A percentile compares a stretch with the other conserved stretches of the same genome.
Conservation (phyloP, 768 basidiomycete species). For the Amanita rubescens region DNA sequence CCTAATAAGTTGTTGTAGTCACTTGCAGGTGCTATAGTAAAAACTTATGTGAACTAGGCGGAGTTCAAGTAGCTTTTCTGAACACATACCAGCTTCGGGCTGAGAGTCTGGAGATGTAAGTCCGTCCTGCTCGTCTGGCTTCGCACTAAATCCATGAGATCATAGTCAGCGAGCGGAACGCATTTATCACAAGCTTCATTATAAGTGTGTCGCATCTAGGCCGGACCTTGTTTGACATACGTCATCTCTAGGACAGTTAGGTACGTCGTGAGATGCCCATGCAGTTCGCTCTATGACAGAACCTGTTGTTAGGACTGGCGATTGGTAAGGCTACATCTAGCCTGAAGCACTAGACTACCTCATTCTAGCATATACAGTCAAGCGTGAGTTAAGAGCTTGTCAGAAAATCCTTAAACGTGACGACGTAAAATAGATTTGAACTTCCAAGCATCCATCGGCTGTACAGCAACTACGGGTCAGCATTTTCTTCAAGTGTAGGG, state of each 20-base stretch:
- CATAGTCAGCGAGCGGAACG: conserved; percentile 52
- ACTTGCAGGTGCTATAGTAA: conserved; percentile 51
- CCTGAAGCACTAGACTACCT: neutral
- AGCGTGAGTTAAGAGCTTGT: conserved; percentile 27
- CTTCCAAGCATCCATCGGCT: conserved; percentile 36
- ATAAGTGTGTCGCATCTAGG: conserved; percentile 27
- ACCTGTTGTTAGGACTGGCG: conserved; percentile 24
- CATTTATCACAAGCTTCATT: conserved; percentile 43
- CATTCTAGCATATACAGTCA: conserved; percentile 36
- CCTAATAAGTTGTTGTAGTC: conserved; percentile 27
- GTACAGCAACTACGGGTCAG: conserved; percentile 35
- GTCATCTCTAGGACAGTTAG: conserved; percentile 43
- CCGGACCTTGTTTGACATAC: too few relatives aligned
- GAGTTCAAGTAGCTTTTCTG: neutral
- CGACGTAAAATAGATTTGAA: conserved; percentile 27
- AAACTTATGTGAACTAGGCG: conserved; percentile 22
- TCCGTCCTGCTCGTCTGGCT: neutral
- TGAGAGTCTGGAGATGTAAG: conserved; percentile 63
- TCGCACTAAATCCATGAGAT: neutral
- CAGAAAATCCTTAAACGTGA: neutral
- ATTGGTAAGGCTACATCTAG: conserved; percentile 24
- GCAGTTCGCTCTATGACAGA: neutral
- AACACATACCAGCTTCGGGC: conserved; percentile 32
- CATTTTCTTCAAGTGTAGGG: neutral
- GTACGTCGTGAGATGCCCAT: conserved; percentile 27